Conservation (phyloP, 1,139 yeast species). For the Candida tropicalis region DNA sequence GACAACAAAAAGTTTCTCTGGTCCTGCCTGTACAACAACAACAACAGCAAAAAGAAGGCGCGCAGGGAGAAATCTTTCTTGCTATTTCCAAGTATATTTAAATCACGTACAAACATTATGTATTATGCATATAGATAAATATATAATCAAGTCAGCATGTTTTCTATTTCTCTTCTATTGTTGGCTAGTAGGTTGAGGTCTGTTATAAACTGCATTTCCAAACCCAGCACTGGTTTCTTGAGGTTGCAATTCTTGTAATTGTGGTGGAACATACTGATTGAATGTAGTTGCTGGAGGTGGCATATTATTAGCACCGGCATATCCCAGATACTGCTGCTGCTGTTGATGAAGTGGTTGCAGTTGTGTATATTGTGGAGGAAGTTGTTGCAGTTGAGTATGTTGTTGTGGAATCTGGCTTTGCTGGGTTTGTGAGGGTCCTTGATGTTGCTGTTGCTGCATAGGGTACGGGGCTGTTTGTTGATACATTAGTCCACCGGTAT, state of each 20-base stretch:
- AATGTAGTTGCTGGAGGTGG: constrained; percentile 5
- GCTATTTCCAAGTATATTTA: no score
- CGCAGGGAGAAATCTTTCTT: no score
- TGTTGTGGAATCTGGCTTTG: constrained; percentile 16
- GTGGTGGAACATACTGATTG: constrained; percentile 10
- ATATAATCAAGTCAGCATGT: no score
- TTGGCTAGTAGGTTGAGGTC: constrained; percentile 1
- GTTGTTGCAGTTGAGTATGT: constrained; percentile 23
- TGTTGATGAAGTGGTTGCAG: constrained; percentile 5
- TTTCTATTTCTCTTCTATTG: not conserved
- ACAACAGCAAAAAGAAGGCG: no score
- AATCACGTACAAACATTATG: no score
- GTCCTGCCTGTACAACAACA: no score
- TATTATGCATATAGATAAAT: no score
- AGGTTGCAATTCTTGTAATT: constrained; percentile 21
- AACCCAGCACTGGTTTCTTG: constrained; percentile 43
- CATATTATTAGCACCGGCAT: not conserved
- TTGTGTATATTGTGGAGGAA: constrained; percentile 5
- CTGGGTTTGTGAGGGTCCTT: no score
- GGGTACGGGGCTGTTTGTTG: constrained; percentile 16
- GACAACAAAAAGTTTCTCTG: no score
- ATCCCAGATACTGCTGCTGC: constrained; percentile 6
- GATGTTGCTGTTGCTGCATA: constrained; percentile 8
- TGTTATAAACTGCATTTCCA: constrained; percentile 30
- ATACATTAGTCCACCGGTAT: constrained; percentile 4